Conservation (phyloP, 441 rosid species). For the Adansonia gregorii region DNA sequence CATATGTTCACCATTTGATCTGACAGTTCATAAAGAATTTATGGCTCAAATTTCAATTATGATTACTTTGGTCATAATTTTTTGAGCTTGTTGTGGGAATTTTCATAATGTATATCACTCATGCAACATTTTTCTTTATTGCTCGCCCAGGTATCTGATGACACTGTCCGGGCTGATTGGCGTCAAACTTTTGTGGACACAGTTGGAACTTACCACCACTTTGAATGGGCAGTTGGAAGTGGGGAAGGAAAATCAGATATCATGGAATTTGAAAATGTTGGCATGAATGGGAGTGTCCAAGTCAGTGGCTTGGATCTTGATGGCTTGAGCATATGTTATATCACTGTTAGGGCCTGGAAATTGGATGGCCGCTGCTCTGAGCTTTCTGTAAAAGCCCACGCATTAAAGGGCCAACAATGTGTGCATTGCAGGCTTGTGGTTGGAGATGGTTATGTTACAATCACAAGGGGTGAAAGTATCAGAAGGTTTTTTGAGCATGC, state of each 20-base stretch:
- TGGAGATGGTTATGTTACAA: conserved; percentile 91
- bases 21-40: conserved; percentile 11
- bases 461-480: conserved; percentile 82
- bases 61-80: background rate
- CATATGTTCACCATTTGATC: conserved; percentile 16
- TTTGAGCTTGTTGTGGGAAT: conserved; percentile 22
- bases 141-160: conserved; percentile 65
- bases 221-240: conserved; percentile 95
- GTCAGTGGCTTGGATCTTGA: conserved; percentile 76
- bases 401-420: conserved; percentile 76
- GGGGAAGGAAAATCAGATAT: conserved; percentile 89
- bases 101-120: conserved; percentile 3
- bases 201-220: conserved; percentile 74
- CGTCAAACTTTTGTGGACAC: conserved; percentile 73
- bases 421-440: conserved; percentile 88
- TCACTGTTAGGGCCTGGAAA: conserved; percentile 89
- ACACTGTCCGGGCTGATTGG: conserved; percentile 84
- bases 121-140: conserved; percentile 28
- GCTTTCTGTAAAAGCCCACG: conserved; percentile 83
- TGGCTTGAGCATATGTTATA: conserved; percentile 62
- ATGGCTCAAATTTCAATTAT: background rate
- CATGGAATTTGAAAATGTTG: conserved; percentile 85
- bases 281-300: conserved; percentile 64
- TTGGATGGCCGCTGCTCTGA: conserved; percentile 84
- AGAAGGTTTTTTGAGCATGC: conserved; percentile 90